Evolutionary conservation across 2,329 filamentous ascomycete species (phyloP).

Genomic region (Botrytis medusae): DNA sequence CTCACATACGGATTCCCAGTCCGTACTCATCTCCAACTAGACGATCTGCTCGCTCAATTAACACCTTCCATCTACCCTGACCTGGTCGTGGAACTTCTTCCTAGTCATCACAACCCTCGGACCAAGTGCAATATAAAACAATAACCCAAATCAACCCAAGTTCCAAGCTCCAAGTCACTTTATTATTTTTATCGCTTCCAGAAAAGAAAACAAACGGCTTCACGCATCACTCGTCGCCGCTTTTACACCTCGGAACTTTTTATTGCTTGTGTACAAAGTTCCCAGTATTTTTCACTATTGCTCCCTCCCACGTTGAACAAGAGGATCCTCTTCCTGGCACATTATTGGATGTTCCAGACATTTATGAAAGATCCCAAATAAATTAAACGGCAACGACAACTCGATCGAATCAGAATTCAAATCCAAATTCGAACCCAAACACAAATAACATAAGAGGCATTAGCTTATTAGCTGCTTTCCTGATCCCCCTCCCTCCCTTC

Average conservation of each 20-base stretch:
- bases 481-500: neutral
- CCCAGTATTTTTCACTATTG: neutral
- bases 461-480: neutral
- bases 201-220: slow-evolving; percentile 8
- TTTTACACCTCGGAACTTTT: slow-evolving; percentile 18
- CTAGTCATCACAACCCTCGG: neutral
- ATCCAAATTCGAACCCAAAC: neutral
- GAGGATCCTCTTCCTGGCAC: neutral
- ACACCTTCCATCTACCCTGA: neutral
- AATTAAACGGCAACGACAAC: neutral
- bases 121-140: slow-evolving; percentile 1
- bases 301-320: slow-evolving; percentile 2
- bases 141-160: neutral
- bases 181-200: neutral
- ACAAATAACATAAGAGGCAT: neutral
- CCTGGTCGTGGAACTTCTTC: neutral
- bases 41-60: slow-evolving; percentile 6
- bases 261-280: slow-evolving; percentile 5
- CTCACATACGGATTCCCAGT: neutral
- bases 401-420: neutral
- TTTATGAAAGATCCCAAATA: slow-evolving; percentile 2
- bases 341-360: slow-evolving; percentile 5
- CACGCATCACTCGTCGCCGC: slow-evolving; percentile 13
- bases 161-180: neutral
- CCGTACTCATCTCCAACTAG: neutral